phyloP scores from a whole-genome alignment of 2,329 filamentous ascomycete genomes.

The Fusarium longipes region DNA sequence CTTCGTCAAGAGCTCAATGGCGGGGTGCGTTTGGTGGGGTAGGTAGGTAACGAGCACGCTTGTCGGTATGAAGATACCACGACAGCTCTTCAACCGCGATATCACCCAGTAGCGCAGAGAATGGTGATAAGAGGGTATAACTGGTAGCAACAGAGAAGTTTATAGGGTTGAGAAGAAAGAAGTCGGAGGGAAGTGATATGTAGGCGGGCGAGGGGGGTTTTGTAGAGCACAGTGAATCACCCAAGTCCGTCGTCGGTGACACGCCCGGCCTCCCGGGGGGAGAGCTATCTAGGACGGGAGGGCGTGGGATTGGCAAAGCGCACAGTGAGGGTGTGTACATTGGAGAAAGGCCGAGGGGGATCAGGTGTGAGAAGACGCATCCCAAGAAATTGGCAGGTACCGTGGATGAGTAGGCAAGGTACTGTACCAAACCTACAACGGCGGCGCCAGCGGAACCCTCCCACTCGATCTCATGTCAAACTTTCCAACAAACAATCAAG shows the following conservation, averaged over 20 bases:
- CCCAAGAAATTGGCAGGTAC: conserved; percentile 28
- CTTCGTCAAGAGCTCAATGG: conserved; percentile 43
- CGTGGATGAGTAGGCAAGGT: too few relatives aligned
- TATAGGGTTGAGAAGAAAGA: conserved; percentile 40
- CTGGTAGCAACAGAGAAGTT: conserved; percentile 17
- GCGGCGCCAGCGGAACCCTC: conserved; percentile 29
- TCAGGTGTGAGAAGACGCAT: conserved; percentile 33
- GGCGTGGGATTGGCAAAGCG: conserved; percentile 25
- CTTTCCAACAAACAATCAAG: conserved; percentile 20
- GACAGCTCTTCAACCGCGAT: conserved; percentile 47
- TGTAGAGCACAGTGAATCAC: conserved; percentile 39
- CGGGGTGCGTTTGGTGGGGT: conserved; percentile 44
- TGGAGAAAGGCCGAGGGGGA: conserved; percentile 21
- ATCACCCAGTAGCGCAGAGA: conserved; percentile 40
- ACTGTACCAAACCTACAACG: conserved; percentile 3
- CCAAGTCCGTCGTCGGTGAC: conserved; percentile 43
- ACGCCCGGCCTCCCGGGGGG: conserved; percentile 43
- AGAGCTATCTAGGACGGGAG: conserved; percentile 40
- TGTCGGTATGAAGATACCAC: conserved; percentile 49
- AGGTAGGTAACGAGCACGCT: conserved; percentile 48
- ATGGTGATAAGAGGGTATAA: conserved; percentile 22
- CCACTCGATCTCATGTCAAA: conserved; percentile 22
- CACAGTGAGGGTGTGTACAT: conserved; percentile 31
- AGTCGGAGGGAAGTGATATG: conserved; percentile 36
- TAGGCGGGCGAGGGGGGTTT: conserved; percentile 45